phyloP scores from a whole-genome alignment of 441 rosid species.

The Arabidopsis hybrid region DNA sequence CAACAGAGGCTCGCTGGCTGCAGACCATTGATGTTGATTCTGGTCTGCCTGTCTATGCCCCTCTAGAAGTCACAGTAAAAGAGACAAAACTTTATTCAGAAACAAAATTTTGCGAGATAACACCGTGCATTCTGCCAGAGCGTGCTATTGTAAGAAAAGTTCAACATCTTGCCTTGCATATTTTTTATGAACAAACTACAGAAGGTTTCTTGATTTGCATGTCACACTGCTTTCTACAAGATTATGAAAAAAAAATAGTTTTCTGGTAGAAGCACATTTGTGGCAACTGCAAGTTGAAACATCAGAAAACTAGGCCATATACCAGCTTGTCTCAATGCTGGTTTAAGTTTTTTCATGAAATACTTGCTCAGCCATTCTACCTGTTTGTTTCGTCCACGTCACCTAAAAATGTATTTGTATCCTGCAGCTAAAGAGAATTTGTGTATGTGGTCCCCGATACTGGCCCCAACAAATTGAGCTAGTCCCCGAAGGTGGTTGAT shows the following conservation, averaged over 20 bases:
- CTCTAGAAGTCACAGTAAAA: constrained; percentile 83
- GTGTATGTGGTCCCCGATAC: constrained; percentile 97
- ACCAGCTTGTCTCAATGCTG: too few relatives aligned
- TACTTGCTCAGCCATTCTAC: constrained; percentile 11
- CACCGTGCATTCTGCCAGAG: constrained; percentile 96
- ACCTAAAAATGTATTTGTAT: constrained; percentile 37
- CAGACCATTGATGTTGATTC: constrained; percentile 98
- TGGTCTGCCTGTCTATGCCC: constrained; percentile 92
- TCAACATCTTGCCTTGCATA: constrained; percentile 15
- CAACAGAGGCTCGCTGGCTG: constrained; percentile 97
- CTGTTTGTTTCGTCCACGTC: constrained; percentile 16
- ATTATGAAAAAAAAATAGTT: background rate
- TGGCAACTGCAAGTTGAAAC: too few relatives aligned
- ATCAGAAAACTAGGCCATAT: too few relatives aligned
- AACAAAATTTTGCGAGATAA: constrained; percentile 88
- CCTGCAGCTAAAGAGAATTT: constrained; percentile 79
- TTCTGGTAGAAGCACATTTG: constrained; percentile 20
- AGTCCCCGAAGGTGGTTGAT: constrained; percentile 76
- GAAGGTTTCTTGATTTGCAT: constrained; percentile 29
- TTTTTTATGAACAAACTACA: background rate
- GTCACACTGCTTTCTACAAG: constrained; percentile 20
- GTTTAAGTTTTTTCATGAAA: background rate
- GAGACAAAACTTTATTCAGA: constrained; percentile 91
- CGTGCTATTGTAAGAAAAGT: constrained; percentile 82
- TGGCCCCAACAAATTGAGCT: constrained; percentile 96